Percentiles rank a stretch among this genome's conserved stretches.
These are phyloP conservation scores for Medicago truncatula DNA, from an alignment of 306 rosid species.

Conservation along the genomic window DNA sequence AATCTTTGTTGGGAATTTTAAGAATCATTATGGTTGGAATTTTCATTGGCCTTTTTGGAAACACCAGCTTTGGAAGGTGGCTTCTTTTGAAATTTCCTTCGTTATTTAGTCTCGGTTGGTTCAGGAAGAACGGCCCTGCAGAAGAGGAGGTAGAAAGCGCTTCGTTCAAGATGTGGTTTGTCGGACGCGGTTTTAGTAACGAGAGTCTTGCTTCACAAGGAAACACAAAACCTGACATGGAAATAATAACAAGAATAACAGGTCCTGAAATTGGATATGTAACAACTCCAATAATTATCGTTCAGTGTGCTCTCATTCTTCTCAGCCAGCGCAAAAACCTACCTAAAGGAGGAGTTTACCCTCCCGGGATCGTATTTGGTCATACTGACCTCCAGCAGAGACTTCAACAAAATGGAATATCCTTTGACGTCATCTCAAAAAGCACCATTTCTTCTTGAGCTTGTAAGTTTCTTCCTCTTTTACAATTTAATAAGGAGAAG, in stretches of 20 bases:
- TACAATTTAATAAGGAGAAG: neutral
- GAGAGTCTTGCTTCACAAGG: conserved; percentile 48
- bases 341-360: conserved; percentile 76
- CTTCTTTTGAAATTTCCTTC: conserved; percentile 82
- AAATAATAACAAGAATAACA: conserved; percentile 80
- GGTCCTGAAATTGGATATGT: conserved; percentile 93
- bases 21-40: conserved; percentile 57
- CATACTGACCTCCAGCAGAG: conserved; percentile 78
- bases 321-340: conserved; percentile 68
- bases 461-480: neutral
- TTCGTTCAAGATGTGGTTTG: conserved; percentile 91
- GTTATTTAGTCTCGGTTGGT: conserved; percentile 76
- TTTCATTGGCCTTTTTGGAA: conserved; percentile 71
- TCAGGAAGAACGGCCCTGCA: conserved; percentile 80
- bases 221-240: conserved; percentile 65
- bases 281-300: conserved; percentile 77
- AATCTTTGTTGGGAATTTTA: conserved; percentile 65
- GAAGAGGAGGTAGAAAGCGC: conserved; percentile 83
- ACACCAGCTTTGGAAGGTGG: conserved; percentile 63
- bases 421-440: conserved; percentile 80
- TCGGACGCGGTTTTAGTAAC: conserved; percentile 69
- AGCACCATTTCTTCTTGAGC: conserved; percentile 55
- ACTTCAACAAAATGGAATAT: conserved; percentile 78
- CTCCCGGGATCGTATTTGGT: conserved; percentile 86
- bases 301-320: conserved; percentile 84